Evolutionary conservation across 768 basidiomycete species (phyloP).

Genomic region (Hygrocybe coccinea): DNA sequence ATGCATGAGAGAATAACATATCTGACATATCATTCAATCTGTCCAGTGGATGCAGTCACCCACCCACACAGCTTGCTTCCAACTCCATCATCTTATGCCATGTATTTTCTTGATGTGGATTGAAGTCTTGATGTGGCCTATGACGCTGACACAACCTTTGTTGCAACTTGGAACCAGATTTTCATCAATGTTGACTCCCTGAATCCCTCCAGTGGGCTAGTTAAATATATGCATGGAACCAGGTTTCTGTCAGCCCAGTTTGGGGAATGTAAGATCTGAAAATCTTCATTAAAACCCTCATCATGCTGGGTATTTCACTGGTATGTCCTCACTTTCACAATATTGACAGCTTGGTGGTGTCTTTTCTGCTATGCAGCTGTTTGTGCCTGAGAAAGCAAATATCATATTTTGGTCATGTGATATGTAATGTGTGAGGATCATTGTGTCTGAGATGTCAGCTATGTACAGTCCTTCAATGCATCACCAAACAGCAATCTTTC

Average conservation of each 20-base stretch:
- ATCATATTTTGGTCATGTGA: too few species aligned
- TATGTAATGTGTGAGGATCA: too few species aligned
- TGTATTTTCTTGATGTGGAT: constrained; percentile 92
- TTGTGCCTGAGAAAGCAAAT: constrained; percentile 89
- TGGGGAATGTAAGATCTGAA: constrained; percentile 81
- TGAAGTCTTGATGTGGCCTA: constrained; percentile 89
- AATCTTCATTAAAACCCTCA: constrained; percentile 69
- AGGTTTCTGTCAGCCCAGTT: constrained; percentile 89
- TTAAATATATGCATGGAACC: constrained; percentile 85
- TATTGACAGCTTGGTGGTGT: background rate
- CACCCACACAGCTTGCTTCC: constrained; percentile 61
- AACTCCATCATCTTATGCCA: constrained; percentile 72
- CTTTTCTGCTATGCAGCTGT: constrained; percentile 43
- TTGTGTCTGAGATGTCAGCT: too few species aligned
- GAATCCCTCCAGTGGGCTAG: constrained; percentile 55
- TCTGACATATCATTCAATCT: background rate
- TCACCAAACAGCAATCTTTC: too few species aligned
- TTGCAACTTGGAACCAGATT: constrained; percentile 90
- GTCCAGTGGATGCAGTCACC: constrained; percentile 80
- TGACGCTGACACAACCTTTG: constrained; percentile 76
- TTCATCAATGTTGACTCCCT: constrained; percentile 83
- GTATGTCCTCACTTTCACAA: constrained; percentile 34
- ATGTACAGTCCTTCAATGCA: too few species aligned
- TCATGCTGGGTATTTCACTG: constrained; percentile 85
- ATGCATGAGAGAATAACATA: background rate